phyloP scores from a whole-genome alignment of 495 filamentous ascomycete species.

The Penicillium arizonense region DNA sequence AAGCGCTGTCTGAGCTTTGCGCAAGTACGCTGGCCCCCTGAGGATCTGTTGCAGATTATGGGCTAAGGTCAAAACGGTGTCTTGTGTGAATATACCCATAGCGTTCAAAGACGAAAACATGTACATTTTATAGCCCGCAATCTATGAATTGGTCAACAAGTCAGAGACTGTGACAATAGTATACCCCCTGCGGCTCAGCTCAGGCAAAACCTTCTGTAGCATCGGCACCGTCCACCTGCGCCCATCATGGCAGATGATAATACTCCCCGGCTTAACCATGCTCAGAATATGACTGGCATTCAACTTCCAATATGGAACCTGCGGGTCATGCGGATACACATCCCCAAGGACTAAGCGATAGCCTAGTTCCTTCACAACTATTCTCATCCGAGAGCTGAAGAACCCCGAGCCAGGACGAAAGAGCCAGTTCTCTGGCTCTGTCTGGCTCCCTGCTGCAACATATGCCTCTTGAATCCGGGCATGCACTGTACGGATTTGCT shows the following conservation, averaged over 20 bases:
- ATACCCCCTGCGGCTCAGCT: slow-evolving; percentile 66
- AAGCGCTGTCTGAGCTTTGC: slow-evolving; percentile 96
- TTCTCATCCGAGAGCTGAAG: slow-evolving; percentile 66
- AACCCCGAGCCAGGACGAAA: slow-evolving; percentile 83
- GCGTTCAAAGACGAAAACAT: slow-evolving; percentile 2
- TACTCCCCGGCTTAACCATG: slow-evolving; percentile 70
- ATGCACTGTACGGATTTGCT: slow-evolving; percentile 43
- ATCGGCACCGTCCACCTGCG: slow-evolving; percentile 76
- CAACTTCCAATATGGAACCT: slow-evolving; percentile 61
- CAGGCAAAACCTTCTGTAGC: slow-evolving; percentile 66
- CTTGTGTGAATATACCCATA: slow-evolving; percentile 15
- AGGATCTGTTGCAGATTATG: slow-evolving; percentile 93
- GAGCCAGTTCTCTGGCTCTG: slow-evolving; percentile 49
- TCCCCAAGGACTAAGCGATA: slow-evolving; percentile 72
- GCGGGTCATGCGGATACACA: slow-evolving; percentile 85
- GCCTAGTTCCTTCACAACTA: slow-evolving; percentile 50
- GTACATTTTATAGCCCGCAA: background rate
- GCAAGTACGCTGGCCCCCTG: slow-evolving; percentile 92
- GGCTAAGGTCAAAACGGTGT: slow-evolving; percentile 51
- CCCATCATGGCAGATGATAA: slow-evolving; percentile 82
- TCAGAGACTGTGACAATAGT: slow-evolving; percentile 64
- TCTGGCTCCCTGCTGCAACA: slow-evolving; percentile 24
- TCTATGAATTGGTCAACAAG: slow-evolving; percentile 39
- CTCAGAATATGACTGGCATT: slow-evolving; percentile 80
- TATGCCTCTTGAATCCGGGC: slow-evolving; percentile 56